phyloP scores from a whole-genome alignment of 306 rosid species.

The Quercus dentata region DNA sequence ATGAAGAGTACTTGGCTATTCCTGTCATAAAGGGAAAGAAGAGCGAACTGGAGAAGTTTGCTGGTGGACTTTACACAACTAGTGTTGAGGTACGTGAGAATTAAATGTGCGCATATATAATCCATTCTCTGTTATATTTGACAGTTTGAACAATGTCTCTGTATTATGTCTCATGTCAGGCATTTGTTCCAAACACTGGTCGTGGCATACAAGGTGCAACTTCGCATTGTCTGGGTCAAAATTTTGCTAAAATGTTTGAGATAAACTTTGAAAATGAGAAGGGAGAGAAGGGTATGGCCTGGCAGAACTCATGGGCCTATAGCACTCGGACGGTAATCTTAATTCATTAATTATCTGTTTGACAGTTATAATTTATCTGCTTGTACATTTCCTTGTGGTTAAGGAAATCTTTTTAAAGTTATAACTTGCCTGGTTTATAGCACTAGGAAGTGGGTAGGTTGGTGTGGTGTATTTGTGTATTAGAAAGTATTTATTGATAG shows the following conservation, averaged over 20 bases:
- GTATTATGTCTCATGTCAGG: slow-evolving; percentile 39
- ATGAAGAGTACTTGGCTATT: slow-evolving; percentile 85
- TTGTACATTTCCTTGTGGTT: neutral
- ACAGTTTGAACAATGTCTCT: slow-evolving; percentile 6
- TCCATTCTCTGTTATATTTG: neutral
- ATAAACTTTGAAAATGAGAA: slow-evolving; percentile 91
- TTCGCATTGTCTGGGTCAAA: slow-evolving; percentile 95
- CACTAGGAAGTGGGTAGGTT: neutral
- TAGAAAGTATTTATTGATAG: neutral
- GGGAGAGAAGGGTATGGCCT: slow-evolving; percentile 80
- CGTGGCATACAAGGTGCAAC: slow-evolving; percentile 98
- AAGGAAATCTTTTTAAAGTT: neutral
- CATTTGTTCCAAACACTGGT: slow-evolving; percentile 90
- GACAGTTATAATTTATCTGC: neutral
- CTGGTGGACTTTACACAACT: slow-evolving; percentile 97
- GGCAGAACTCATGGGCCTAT: slow-evolving; percentile 99
- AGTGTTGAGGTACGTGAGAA: slow-evolving; percentile 73
- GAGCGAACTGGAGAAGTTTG: slow-evolving; percentile 94
- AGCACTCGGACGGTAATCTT: slow-evolving; percentile 84
- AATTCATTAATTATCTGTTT: slow-evolving; percentile 5
- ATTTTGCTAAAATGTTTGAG: slow-evolving; percentile 95
- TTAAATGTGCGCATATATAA: neutral
- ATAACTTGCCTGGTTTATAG: neutral
- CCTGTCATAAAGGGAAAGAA: slow-evolving; percentile 94
- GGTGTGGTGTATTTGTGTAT: too few relatives aligned